Evolutionary conservation across 2,329 filamentous ascomycete genomes (phyloP).

Genomic region (Ceratocystis eucalypticola): DNA sequence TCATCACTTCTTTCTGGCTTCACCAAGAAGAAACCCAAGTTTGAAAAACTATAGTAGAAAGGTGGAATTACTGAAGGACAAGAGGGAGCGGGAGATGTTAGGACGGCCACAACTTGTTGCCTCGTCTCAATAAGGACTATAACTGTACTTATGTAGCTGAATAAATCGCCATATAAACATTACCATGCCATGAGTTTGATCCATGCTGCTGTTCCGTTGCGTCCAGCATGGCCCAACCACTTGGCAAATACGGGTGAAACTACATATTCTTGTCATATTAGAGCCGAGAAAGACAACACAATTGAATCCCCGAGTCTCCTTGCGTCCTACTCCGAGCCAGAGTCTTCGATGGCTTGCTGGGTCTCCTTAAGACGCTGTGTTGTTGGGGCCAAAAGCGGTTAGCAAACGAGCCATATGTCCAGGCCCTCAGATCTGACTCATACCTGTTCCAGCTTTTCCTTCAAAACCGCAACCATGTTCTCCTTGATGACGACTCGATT

Average conservation of each 20-base stretch:
- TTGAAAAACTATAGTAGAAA: constrained; percentile 58
- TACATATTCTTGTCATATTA: background rate
- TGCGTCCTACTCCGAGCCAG: constrained; percentile 33
- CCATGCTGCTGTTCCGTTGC: background rate
- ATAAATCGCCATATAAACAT: background rate
- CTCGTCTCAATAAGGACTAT: background rate
- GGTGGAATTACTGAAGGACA: background rate
- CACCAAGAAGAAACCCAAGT: constrained; percentile 65
- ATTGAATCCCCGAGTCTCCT: background rate
- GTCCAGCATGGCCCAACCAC: background rate
- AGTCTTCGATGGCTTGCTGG: constrained; percentile 38
- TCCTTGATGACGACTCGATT: constrained; percentile 63
- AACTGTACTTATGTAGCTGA: background rate
- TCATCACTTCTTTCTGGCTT: constrained; percentile 62
- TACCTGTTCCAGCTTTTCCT: constrained; percentile 55
- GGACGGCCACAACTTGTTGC: background rate
- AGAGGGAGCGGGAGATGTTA: background rate
- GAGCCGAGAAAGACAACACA: too few species aligned
- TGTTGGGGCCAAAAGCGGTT: background rate
- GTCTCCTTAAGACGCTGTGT: constrained; percentile 38
- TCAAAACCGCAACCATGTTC: constrained; percentile 54
- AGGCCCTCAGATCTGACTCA: background rate
- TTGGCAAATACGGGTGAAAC: background rate
- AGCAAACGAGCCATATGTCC: background rate
- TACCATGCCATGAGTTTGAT: background rate